Conservation (phyloP, 768 basidiomycete genomes). For the Melanogaster broomeanus region DNA sequence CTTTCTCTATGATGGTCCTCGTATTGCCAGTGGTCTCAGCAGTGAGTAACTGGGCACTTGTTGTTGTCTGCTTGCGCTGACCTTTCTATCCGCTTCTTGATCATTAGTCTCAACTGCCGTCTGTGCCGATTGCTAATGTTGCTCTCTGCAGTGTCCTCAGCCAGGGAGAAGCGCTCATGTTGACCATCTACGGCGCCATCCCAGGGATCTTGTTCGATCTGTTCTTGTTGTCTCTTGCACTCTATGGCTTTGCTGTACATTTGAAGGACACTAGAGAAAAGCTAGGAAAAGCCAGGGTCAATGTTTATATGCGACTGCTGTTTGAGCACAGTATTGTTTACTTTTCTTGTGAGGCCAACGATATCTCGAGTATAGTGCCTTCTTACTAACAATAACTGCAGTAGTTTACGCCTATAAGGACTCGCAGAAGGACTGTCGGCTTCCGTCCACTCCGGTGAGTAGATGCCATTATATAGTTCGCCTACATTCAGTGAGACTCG, state of each 20-base stretch:
- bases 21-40: neutral
- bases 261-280: conserved; percentile 1
- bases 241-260: conserved; percentile 9
- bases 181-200: neutral
- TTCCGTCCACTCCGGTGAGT: neutral
- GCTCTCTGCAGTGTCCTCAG: neutral
- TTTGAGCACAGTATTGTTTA: conserved; percentile 10
- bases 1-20: conserved; percentile 1
- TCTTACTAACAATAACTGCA: neutral
- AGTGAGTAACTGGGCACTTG: neutral
- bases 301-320: conserved; percentile 10
- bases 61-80: neutral
- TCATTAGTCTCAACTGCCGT: neutral
- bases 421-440: neutral
- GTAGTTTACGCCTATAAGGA: conserved; percentile 4
- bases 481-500: neutral
- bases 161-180: neutral
- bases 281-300: conserved; percentile 1
- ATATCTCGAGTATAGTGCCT: neutral
- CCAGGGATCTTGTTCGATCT: conserved; percentile 4
- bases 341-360: conserved; percentile 9
- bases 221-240: conserved; percentile 5
- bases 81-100: neutral
- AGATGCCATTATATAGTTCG: no score
- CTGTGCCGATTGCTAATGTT: neutral